A percentile compares a stretch with the other conserved stretches of the same genome.
Conservation (phyloP, 1,284 basidiomycete genomes). For the Tilletia caries region DNA sequence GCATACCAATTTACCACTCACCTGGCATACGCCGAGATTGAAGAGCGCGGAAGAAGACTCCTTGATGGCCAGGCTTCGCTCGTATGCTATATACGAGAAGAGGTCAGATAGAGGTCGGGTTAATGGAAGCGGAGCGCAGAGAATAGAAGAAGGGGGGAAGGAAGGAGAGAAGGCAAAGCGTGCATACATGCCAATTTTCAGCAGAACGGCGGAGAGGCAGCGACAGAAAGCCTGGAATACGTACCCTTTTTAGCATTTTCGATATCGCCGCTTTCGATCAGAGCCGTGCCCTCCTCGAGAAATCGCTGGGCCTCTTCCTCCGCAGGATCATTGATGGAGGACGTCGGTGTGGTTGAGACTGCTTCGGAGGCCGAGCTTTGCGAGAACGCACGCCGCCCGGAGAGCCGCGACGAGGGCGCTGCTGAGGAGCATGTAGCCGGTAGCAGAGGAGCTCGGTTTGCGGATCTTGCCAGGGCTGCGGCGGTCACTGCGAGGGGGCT, state of each 20-base stretch:
- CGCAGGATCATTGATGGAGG: conserved; percentile 75
- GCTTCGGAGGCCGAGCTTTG: background rate
- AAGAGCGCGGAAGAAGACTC: conserved; percentile 77
- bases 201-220: background rate
- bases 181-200: background rate
- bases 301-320: conserved; percentile 75
- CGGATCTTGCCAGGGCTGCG: too few species aligned
- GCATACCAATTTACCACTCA: background rate
- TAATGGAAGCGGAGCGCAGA: too few species aligned
- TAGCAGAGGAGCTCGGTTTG: too few species aligned
- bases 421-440: too few species aligned
- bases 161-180: too few species aligned
- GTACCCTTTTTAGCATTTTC: conserved; percentile 64
- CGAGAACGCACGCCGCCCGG: background rate
- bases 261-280: conserved; percentile 85
- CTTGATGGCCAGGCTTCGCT: conserved; percentile 75
- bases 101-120: too few species aligned
- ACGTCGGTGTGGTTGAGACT: conserved; percentile 69
- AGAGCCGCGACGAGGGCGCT: background rate
- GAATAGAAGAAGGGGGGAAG: too few species aligned
- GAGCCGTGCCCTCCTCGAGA: conserved; percentile 79
- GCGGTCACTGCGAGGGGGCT: too few species aligned
- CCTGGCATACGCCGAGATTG: conserved; percentile 75
- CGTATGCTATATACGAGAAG: conserved; percentile 61
- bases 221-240: background rate